Base-by-base conservation (phyloP, 2,329 filamentous ascomycete species). In the Dothideomycetes sp. region DNA sequence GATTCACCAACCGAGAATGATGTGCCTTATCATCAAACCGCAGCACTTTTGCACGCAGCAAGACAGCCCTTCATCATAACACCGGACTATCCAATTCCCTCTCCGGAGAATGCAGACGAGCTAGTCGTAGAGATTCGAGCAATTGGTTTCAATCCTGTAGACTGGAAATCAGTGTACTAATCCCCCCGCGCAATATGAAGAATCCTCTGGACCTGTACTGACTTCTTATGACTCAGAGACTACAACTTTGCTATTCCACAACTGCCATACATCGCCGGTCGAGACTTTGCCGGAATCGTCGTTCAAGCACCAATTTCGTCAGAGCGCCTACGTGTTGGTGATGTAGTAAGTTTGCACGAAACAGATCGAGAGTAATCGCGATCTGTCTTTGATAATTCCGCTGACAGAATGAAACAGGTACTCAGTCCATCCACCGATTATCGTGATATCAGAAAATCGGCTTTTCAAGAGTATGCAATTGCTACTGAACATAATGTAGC, bases 381-480 rank as follows among this genome's bases (percentile, higher is more conserved):
- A 24, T 7, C 23, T 24, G 7, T 4, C 2, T 8, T 4, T 8
- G 12, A 6, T 17, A 6, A 9, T 28, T 11, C 3, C 5, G 16
- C 7, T 13, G n/a, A 5, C 8, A 2, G 27, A 29, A 16, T 3
- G n/a, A 10, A 10, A n/a, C 25, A 37, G 23, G 64, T 68, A 8
- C 69, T 82, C 23, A 74, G 75, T n/a, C 77, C 82, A 11, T 83
- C 80, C 0, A 85, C 81, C 20, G 81, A 85, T 60, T 85, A 85
- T 53, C 72, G 81, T 12, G 81, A 85, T 51, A 67, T 77, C 15
- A 70, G 81, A 23, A 85, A 85, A 57, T 78, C 78, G 1, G 77
- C 79, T 1, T 85, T 79, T 54, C 81, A 85, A 56, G 65, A 84
- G 53, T 84, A 81, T 49, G 74, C 75, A 13, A 67, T 84, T 4